These are phyloP conservation scores for Paecilomyces formosus DNA, from an alignment of 2,329 filamentous ascomycete species.

Conservation along the genomic window DNA sequence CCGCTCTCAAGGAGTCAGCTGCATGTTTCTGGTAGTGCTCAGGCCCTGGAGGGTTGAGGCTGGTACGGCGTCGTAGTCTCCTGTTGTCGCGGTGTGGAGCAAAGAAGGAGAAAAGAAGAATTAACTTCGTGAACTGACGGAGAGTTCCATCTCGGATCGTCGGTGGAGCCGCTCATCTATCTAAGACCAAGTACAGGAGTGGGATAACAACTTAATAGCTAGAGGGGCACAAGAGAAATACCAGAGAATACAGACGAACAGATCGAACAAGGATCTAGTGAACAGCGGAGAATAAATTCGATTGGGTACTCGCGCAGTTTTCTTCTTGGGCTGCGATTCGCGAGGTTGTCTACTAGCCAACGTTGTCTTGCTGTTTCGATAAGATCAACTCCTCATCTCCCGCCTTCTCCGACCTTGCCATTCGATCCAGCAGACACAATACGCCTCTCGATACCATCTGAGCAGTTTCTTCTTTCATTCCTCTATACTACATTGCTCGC, in stretches of 20 bases:
- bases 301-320: background rate
- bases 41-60: background rate
- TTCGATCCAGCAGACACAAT: background rate
- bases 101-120: background rate
- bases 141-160: background rate
- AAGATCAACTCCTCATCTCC: background rate
- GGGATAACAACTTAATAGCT: background rate
- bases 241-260: background rate
- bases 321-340: background rate
- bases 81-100: background rate
- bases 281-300: background rate
- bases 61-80: no score
- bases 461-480: background rate
- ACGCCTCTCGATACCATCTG: background rate
- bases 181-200: background rate
- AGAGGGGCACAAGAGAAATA: background rate
- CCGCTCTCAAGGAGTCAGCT: background rate
- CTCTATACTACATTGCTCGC: background rate
- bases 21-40: background rate
- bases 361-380: background rate
- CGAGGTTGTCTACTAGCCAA: background rate
- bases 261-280: background rate
- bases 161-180: background rate
- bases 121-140: background rate
- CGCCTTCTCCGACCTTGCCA: no score